Conservation (phyloP, 345 rosid species). For the Aethionema arabicum region DNA sequence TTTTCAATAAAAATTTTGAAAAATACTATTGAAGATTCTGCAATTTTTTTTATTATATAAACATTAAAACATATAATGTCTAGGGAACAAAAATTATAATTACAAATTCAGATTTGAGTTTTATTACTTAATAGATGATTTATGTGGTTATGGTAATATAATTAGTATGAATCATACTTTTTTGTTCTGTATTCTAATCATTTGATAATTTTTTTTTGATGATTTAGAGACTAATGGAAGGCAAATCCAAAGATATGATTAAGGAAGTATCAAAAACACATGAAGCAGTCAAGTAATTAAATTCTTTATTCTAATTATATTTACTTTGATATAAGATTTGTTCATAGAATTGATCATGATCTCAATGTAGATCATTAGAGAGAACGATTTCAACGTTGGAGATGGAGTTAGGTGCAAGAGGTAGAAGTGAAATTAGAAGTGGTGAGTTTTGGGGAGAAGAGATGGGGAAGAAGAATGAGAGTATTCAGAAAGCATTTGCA, state of each 20-base stretch:
- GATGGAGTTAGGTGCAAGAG: conserved; percentile 59
- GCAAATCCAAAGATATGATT: conserved; percentile 51
- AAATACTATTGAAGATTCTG: too few species aligned
- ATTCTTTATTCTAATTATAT: background rate
- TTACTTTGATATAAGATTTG: background rate
- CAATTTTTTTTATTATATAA: too few species aligned
- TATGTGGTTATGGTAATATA: too few species aligned
- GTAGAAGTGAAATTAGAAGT: conserved; percentile 30
- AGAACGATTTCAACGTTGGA: conserved; percentile 65
- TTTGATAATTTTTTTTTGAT: background rate
- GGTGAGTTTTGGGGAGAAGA: conserved; percentile 30
- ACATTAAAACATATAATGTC: too few species aligned
- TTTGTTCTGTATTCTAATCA: too few species aligned
- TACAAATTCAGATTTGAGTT: too few species aligned
- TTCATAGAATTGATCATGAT: background rate
- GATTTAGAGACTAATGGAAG: conserved; percentile 67
- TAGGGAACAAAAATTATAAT: too few species aligned
- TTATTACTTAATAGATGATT: too few species aligned
- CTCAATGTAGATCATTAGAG: conserved; percentile 53
- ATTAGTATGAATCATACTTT: too few species aligned
- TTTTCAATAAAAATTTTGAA: too few species aligned
- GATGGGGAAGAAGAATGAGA: conserved; percentile 45
- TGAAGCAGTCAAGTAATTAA: conserved; percentile 47
- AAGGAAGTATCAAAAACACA: conserved; percentile 74
- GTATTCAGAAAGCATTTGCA: conserved; percentile 62